Percentiles rank a stretch among this genome's conserved stretches.
These are phyloP conservation scores for Phoma sp. DNA, from an alignment of 2,329 filamentous ascomycete genomes.

Conservation along the genomic window DNA sequence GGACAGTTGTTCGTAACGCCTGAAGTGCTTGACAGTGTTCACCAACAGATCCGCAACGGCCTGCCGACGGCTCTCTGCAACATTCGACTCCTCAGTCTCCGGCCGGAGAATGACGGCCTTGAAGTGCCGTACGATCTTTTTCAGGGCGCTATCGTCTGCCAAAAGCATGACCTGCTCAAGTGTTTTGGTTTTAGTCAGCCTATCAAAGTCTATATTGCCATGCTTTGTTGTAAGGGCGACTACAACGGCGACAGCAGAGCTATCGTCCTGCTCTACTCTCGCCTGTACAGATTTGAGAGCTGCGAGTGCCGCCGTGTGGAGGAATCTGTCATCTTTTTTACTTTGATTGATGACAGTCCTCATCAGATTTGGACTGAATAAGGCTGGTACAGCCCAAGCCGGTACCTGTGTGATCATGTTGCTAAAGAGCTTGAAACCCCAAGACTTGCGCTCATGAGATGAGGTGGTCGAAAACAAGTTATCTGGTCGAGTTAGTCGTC, in stretches of 20 bases:
- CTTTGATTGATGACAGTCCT: slow-evolving; percentile 51
- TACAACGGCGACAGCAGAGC: slow-evolving; percentile 66
- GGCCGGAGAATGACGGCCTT: slow-evolving; percentile 55
- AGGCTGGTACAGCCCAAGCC: slow-evolving; percentile 57
- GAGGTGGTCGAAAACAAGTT: slow-evolving; percentile 81
- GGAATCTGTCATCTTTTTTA: slow-evolving; percentile 42
- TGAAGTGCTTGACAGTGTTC: slow-evolving; percentile 54
- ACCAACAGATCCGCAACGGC: slow-evolving; percentile 60
- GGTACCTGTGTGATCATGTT: slow-evolving; percentile 68
- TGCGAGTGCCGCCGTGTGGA: slow-evolving; percentile 74
- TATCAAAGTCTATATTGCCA: slow-evolving; percentile 81
- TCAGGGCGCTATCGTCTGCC: slow-evolving; percentile 58
- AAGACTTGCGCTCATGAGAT: slow-evolving; percentile 88
- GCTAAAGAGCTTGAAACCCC: slow-evolving; percentile 86
- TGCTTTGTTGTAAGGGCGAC: slow-evolving; percentile 71
- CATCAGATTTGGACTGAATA: slow-evolving; percentile 86
- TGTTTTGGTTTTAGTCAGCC: slow-evolving; percentile 83
- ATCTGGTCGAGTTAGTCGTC: slow-evolving; percentile 58
- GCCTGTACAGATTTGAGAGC: slow-evolving; percentile 73
- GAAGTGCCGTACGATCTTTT: slow-evolving; percentile 60
- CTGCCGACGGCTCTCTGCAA: slow-evolving; percentile 55
- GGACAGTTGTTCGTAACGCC: slow-evolving; percentile 30
- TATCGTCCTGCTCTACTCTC: slow-evolving; percentile 64
- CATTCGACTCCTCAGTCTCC: slow-evolving; percentile 52
- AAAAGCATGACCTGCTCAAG: slow-evolving; percentile 74